phyloP scores from a whole-genome alignment of 2,329 filamentous ascomycete species.

The Calonectria pseudoreteaudii region DNA sequence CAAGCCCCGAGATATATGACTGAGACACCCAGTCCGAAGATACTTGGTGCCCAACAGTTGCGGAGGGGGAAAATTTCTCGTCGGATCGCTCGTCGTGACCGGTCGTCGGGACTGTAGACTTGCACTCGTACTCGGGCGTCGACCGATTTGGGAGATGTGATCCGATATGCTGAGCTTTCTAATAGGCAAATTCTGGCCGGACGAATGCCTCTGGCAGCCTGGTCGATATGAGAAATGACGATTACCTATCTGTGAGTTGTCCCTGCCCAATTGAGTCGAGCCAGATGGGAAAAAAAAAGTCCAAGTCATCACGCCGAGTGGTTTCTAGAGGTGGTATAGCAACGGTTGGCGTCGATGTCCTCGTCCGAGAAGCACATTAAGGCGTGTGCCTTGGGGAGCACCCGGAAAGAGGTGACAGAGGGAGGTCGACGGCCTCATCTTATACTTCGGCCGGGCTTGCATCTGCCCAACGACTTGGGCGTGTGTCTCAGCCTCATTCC shows the following conservation, averaged over 20 bases:
- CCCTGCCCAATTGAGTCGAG: neutral
- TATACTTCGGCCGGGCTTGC: slow-evolving; percentile 13
- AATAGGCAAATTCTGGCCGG: neutral
- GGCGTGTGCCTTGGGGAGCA: neutral
- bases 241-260: neutral
- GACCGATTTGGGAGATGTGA: slow-evolving; percentile 5
- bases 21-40: neutral
- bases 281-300: neutral
- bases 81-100: neutral
- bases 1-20: neutral
- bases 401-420: neutral
- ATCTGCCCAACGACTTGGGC: slow-evolving; percentile 6
- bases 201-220: neutral
- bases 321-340: neutral
- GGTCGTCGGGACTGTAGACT: neutral
- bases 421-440: slow-evolving; percentile 20
- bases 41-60: neutral
- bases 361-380: neutral
- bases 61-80: neutral
- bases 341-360: neutral
- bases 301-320: neutral
- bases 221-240: neutral
- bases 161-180: neutral
- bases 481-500: slow-evolving; percentile 19
- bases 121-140: neutral